Base-by-base conservation (phyloP, 179 eudicot genomes). In the Pouteria campechiana region DNA sequence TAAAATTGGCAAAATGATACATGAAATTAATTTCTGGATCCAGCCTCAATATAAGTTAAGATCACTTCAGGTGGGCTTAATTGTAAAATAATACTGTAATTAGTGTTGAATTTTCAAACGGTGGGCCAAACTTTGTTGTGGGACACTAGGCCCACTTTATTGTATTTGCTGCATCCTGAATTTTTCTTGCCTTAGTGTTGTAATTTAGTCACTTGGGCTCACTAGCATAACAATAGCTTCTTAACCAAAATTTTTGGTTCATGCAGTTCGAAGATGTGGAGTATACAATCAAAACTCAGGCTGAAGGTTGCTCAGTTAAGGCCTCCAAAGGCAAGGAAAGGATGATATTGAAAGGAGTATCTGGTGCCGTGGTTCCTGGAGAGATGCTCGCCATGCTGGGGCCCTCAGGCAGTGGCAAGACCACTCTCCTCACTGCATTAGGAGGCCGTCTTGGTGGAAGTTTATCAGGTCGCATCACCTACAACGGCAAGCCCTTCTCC, bases 321-420 rank as follows among this genome's bases (percentile, higher is more conserved):
- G 57, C 45, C 19, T 32, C 52, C 17, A 57, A 58, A 44, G 11
- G 69, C 2, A 54, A 54, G 12, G 94, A 86, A 20, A 70, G 58
- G 15, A 20, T 29, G 2, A 90, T 90, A 47, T 37, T 90, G 4
- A 90, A 77, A 25, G 87, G 94, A 11, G 22, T 90, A 11, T 37
- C 82, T 0, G 98, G 98, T 8, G 53, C 63, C 5, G 92, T 90
- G 4, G 41, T 24, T 0, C 94, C 98, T 0, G 87, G 92, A 0
- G 98, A 82, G 66, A 76, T 86, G 69, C 61, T 82, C 6, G 95
- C 93, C 11, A 78, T 86, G 89, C 49, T 85, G 3, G 95, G 95
- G 3, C 95, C 95, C 2, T 82, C 88, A 0, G 95, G 95, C 5
- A 75, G 96, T 8, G 96, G 96, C 43, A 86, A 85, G 54, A 78